Percentiles rank a stretch among this genome's conserved stretches.
These are phyloP conservation scores for Pythium vanterpoolii DNA, from an alignment of 352 stramenopile genomes.

Conservation along the genomic window DNA sequence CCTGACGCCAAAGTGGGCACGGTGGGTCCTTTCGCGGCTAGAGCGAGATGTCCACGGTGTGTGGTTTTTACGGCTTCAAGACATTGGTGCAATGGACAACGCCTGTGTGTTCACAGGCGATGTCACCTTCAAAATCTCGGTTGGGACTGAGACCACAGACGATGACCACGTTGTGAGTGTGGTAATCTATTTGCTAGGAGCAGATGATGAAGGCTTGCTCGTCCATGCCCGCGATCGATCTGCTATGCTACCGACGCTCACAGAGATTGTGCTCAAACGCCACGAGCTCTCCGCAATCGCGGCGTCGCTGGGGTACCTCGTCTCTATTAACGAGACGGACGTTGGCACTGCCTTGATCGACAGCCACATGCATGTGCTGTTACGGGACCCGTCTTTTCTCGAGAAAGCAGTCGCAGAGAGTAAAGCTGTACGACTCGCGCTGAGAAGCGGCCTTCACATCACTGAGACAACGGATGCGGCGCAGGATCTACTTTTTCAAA, in stretches of 20 bases:
- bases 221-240: slow-evolving; percentile 18
- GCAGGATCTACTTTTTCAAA: slow-evolving; percentile 13
- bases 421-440: slow-evolving; percentile 31
- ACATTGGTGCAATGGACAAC: slow-evolving; percentile 15
- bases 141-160: not conserved
- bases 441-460: slow-evolving; percentile 21
- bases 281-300: slow-evolving; percentile 8
- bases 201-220: slow-evolving; percentile 8
- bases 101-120: slow-evolving; percentile 18
- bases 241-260: not conserved
- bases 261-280: slow-evolving; percentile 6
- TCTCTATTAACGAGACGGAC: not conserved
- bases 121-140: not conserved
- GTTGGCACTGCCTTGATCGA: not conserved
- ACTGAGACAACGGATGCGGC: slow-evolving; percentile 6
- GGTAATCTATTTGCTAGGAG: slow-evolving; percentile 17
- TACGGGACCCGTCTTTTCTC: slow-evolving; percentile 38
- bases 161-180: slow-evolving; percentile 8
- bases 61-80: slow-evolving; percentile 24
- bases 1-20: slow-evolving; percentile 21
- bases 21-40: slow-evolving; percentile 21
- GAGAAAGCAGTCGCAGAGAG: slow-evolving; percentile 25
- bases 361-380: slow-evolving; percentile 18
- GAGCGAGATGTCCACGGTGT: slow-evolving; percentile 14
- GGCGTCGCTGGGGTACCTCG: not conserved